These are phyloP conservation scores for Tolypocladium endophyticum DNA, from an alignment of 2,329 filamentous ascomycete genomes.

Conservation along the genomic window DNA sequence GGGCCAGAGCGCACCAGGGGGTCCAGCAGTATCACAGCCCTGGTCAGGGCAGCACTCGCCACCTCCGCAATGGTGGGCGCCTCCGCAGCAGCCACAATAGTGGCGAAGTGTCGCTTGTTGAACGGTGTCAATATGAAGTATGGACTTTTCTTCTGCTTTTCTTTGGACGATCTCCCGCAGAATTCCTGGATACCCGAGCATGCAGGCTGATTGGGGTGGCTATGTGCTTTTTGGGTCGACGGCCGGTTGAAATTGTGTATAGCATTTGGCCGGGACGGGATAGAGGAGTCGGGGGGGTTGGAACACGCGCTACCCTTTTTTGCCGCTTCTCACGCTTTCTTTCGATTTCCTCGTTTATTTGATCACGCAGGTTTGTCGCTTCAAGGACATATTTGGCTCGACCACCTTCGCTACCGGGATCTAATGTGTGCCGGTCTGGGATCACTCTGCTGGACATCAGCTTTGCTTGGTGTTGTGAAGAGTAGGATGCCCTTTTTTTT, in stretches of 20 bases:
- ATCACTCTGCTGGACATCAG: neutral
- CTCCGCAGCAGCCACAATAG: slow-evolving; percentile 35
- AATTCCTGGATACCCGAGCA: slow-evolving; percentile 24
- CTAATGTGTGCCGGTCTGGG: neutral
- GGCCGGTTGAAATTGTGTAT: slow-evolving; percentile 19
- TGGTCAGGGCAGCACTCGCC: slow-evolving; percentile 54
- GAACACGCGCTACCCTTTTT: slow-evolving; percentile 8
- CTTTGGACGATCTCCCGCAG: slow-evolving; percentile 15
- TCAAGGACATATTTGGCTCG: neutral
- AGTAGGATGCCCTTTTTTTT: neutral
- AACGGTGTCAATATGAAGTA: neutral
- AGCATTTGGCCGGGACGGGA: slow-evolving; percentile 23
- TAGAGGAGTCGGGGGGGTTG: slow-evolving; percentile 27
- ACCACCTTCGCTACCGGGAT: slow-evolving; percentile 1
- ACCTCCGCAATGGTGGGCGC: slow-evolving; percentile 46
- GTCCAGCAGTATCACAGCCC: slow-evolving; percentile 38
- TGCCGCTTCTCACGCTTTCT: neutral
- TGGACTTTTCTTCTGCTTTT: slow-evolving; percentile 5
- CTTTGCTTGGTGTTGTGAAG: neutral
- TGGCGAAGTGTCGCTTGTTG: neutral
- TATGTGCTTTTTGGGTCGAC: slow-evolving; percentile 20
- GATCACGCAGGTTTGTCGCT: neutral
- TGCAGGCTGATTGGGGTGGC: slow-evolving; percentile 22
- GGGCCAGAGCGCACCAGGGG: slow-evolving; percentile 46
- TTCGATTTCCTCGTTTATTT: slow-evolving; percentile 6